Base-by-base conservation (phyloP, 179 eudicot genomes). In the Patellifolia procumbens region DNA sequence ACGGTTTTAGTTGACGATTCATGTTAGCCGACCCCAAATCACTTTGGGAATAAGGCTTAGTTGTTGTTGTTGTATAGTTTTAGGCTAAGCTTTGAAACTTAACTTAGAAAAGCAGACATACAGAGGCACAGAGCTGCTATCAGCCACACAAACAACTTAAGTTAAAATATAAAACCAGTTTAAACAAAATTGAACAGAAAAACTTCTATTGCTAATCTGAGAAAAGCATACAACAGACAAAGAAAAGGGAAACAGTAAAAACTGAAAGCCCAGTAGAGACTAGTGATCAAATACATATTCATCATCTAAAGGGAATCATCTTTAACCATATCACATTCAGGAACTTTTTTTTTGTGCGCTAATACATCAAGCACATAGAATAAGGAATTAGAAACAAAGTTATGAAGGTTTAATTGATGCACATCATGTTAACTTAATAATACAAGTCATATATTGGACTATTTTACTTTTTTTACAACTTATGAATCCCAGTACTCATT, bases 401-500 rank as follows among this genome's bases (percentile, higher is more conserved):
- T 24, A 24, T 43, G 31, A 68, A 5, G 12, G 43, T 45, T 13
- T 15, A 17, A 16, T 29, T 66, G 31, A 43, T 45, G 71, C 55
- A 51, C 34, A 24, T 68, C 53, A 45, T 68, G 71, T 60, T 29
- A 28, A 68, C 26, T 35, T 39, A 45, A 68, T 15, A 70, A 24
- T 70, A 70, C 63, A 61, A 24, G 28, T 32, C 13, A 53, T 35
- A 60, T 19, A 45, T n/a, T 22, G 12, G 31, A 42, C 55, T n/a
- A 58, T 31, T 22, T 68, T 1, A 45, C 32, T 1, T 52, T n/a
- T 51, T 22, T 59, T 48, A 45, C 37, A 26, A 6, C 58, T 32
- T 58, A 75, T 68, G n/a, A 46, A 17, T 34, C 65, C 37, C 5
- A 2, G 34, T 51, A 75, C 63, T 31, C 63, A 58, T 68, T 48